These are phyloP conservation scores for Rhizopogon vinicolor DNA, from an alignment of 768 basidiomycete genomes.

Conservation along the genomic window DNA sequence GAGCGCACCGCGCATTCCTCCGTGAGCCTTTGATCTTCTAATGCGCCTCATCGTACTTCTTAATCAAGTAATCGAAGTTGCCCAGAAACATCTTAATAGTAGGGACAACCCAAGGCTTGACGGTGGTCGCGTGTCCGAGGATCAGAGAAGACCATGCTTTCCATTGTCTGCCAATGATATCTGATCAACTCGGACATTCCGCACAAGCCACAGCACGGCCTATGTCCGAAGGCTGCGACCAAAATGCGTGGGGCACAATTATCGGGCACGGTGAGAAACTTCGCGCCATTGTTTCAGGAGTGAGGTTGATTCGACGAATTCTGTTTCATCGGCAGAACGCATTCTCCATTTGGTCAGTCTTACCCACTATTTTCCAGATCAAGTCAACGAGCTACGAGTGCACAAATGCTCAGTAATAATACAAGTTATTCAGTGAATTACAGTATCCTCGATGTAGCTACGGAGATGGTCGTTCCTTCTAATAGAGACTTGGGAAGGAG, in stretches of 20 bases:
- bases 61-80: slow-evolving; percentile 12
- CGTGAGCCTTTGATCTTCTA: slow-evolving; percentile 32
- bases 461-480: slow-evolving; percentile 20
- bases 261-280: slow-evolving; percentile 51
- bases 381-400: slow-evolving; percentile 50
- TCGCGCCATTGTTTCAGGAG: slow-evolving; percentile 57
- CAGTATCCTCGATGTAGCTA: slow-evolving; percentile 32
- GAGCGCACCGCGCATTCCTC: slow-evolving; percentile 55
- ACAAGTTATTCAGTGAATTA: background rate
- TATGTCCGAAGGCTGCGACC: slow-evolving; percentile 36
- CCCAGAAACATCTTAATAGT: slow-evolving; percentile 23
- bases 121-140: slow-evolving; percentile 14
- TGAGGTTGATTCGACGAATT: slow-evolving; percentile 33
- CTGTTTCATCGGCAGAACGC: slow-evolving; percentile 5
- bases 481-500: slow-evolving; percentile 50
- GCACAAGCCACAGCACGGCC: slow-evolving; percentile 44
- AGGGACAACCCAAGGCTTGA: slow-evolving; percentile 29
- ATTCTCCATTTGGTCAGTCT: background rate
- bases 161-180: slow-evolving; percentile 21
- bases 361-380: slow-evolving; percentile 35
- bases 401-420: slow-evolving; percentile 58
- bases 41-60: background rate
- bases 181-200: slow-evolving; percentile 44
- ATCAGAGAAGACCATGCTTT: background rate
- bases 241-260: slow-evolving; percentile 51